phyloP scores from a whole-genome alignment of 495 filamentous ascomycete species.

The Usnea hakonensis region DNA sequence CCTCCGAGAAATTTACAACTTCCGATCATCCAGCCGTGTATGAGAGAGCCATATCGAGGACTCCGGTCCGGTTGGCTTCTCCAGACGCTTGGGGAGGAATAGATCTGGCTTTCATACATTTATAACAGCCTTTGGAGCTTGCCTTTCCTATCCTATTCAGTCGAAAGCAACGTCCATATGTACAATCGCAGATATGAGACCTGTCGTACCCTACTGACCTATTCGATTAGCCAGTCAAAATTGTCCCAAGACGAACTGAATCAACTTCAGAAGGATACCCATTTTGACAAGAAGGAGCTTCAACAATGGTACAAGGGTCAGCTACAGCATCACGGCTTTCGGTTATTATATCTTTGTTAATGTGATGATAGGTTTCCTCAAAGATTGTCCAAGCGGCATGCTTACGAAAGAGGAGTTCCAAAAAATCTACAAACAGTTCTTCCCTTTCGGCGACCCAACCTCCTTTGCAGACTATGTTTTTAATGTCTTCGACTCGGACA shows the following conservation, averaged over 20 bases:
- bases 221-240: constrained; percentile 67
- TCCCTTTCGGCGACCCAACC: constrained; percentile 94
- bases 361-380: constrained; percentile 69
- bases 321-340: constrained; percentile 15
- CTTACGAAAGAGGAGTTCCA: constrained; percentile 97
- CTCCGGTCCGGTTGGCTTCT: background rate
- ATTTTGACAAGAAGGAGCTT: constrained; percentile 99
- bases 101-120: background rate
- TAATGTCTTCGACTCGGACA: constrained; percentile 96
- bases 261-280: constrained; percentile 90
- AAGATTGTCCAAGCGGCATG: constrained; percentile 94
- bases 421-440: constrained; percentile 99
- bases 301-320: constrained; percentile 99
- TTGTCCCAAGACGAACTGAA: constrained; percentile 89
- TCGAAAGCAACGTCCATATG: background rate
- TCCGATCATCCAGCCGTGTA: background rate
- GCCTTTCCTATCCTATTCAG: background rate
- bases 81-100: background rate
- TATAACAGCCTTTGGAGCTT: background rate
- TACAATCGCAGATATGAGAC: background rate
- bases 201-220: background rate
- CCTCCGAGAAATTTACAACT: background rate
- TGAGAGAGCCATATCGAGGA: background rate
- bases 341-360: constrained; percentile 12
- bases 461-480: constrained; percentile 98